Base-by-base conservation (phyloP, 306 rosid genomes). In the Arachis hypogaea region DNA sequence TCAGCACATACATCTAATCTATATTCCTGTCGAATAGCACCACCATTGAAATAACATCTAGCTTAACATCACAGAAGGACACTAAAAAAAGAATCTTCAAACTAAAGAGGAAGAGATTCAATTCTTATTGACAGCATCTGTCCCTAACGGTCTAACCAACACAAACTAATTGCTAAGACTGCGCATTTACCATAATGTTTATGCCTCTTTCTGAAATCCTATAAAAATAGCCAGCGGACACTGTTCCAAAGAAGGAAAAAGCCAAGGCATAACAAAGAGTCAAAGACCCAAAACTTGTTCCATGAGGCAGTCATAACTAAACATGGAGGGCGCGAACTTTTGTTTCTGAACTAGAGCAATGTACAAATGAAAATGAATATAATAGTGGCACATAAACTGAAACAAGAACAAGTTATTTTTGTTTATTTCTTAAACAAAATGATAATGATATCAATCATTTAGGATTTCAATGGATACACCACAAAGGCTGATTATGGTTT, bases 261-360 rank as follows among this genome's bases (percentile, higher is more conserved):
- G 59, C 38, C 11, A 30, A 47, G 3, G 59, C 57, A 36, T 11
- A 22, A 22, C 5, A 56, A 70, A 16, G 47, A 70, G 59, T 16
- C 55, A 41, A 70, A 16, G 36, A 70, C 68, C 36, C 43, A 41
- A 6, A 59, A 58, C 11, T 50, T 38, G 12, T n/a, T 36, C 12
- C 59, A 59, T 4, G 16, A 66, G 68, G 56, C 56, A 74, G 18
- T 56, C 38, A 36, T 5, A 7, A 43, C 73, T 5, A 49, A 50
- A 45, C 67, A 47, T 8, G 45, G 30, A 43, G 6, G 46, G 9
- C 57, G 59, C 44, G 11, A 57, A 38, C 41, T 38, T 16, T 62
- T 47, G 64, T 49, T 78, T 56, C 58, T 71, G 55, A 71, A 33
- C 71, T 50, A 63, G 45, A 52, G 63, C 55, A 74, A 28, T 42